Conservation (phyloP, 148 eudicot genomes). For the Camellia lanceoleosa region DNA sequence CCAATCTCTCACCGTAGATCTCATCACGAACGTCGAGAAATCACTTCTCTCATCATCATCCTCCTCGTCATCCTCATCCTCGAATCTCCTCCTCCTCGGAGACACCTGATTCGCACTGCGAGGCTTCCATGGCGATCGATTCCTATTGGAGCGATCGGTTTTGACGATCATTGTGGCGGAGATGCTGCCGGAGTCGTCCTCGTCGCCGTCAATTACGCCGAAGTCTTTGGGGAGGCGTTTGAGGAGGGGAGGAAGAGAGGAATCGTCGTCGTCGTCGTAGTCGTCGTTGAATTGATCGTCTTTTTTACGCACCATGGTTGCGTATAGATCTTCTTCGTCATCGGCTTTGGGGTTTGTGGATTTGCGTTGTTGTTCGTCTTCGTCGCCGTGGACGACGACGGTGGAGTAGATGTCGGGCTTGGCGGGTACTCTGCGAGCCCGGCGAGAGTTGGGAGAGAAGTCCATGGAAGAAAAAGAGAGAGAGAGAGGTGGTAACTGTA, state of each 20-base stretch:
- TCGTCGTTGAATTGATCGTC: conserved; percentile 24
- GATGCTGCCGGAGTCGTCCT: conserved; percentile 33
- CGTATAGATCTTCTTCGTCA: conserved; percentile 33
- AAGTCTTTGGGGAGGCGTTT: conserved; percentile 94
- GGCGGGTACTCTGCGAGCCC: conserved; percentile 39
- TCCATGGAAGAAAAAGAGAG: conserved; percentile 36
- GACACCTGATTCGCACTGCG: conserved; percentile 29
- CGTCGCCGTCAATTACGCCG: conserved; percentile 50
- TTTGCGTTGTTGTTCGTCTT: conserved; percentile 15
- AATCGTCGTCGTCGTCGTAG: conserved; percentile 41
- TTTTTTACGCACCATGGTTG: conserved; percentile 43
- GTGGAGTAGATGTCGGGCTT: conserved; percentile 55
- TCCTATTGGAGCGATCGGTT: conserved; percentile 24
- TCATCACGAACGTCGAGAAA: conserved; percentile 76
- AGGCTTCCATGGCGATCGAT: conserved; percentile 24
- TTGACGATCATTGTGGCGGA: conserved; percentile 72
- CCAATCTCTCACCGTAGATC: conserved; percentile 37
- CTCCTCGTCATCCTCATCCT: conserved; percentile 32
- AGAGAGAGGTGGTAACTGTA: not conserved
- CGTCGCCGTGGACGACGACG: conserved; percentile 39
- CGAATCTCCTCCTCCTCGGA: conserved; percentile 20
- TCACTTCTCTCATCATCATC: conserved; percentile 38
- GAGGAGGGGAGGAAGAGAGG: conserved; percentile 82
- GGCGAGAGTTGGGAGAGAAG: conserved; percentile 43
- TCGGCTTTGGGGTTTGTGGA: not conserved